These are phyloP conservation scores for Candida saitoana DNA, from an alignment of 805 yeast species.

Conservation along the genomic window DNA sequence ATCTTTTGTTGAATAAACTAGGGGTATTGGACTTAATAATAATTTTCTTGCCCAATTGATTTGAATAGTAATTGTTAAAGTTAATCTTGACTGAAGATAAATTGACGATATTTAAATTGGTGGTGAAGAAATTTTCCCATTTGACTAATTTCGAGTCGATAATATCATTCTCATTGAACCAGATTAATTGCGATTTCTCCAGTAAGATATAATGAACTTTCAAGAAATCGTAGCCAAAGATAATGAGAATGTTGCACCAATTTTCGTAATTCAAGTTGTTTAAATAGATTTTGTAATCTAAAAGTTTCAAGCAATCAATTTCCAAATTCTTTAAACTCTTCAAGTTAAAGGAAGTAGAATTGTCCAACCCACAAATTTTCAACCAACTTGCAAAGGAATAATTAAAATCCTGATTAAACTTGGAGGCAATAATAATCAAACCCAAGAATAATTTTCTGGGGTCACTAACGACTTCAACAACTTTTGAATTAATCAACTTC, in stretches of 20 bases:
- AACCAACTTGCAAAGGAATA: conserved; percentile 71
- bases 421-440: conserved; percentile 66
- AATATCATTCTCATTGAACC: conserved; percentile 21
- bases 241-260: conserved; percentile 41
- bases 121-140: conserved; percentile 26
- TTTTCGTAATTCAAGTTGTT: conserved; percentile 45
- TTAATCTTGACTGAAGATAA: conserved; percentile 22
- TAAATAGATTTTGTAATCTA: conserved; percentile 57
- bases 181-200: conserved; percentile 18
- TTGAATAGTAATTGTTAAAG: conserved; percentile 24
- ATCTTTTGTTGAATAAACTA: conserved; percentile 9
- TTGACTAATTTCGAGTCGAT: conserved; percentile 21
- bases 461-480: conserved; percentile 8
- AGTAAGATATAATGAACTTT: conserved; percentile 27
- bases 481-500: conserved; percentile 32
- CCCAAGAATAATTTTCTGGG: conserved; percentile 62
- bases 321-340: conserved; percentile 52
- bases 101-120: conserved; percentile 18
- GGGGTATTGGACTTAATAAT: conserved; percentile 11
- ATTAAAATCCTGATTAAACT: conserved; percentile 69
- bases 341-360: conserved; percentile 23
- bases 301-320: conserved; percentile 43
- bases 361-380: conserved; percentile 57
- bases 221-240: conserved; percentile 43
- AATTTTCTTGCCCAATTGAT: conserved; percentile 28